These are phyloP conservation scores for Phytophthora sp. DNA, from an alignment of 352 stramenopile species.

Conservation along the genomic window DNA sequence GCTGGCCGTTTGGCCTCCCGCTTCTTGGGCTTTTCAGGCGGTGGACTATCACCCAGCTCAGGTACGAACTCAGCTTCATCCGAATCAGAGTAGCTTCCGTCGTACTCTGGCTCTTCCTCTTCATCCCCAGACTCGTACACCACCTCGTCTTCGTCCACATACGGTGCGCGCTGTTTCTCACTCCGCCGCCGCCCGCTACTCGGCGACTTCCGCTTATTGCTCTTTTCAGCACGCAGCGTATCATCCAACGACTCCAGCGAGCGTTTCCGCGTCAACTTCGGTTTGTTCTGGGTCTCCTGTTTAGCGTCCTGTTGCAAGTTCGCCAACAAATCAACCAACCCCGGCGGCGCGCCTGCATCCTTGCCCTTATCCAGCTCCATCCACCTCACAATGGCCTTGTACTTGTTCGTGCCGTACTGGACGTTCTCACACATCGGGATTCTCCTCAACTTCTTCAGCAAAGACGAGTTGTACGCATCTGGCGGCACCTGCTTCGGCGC, in stretches of 20 bases:
- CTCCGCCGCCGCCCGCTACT: conserved; percentile 24
- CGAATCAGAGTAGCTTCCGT: conserved; percentile 40
- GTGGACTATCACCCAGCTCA: conserved; percentile 22
- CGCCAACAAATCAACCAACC: conserved; percentile 41
- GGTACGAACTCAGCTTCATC: conserved; percentile 45
- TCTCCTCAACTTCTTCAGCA: conserved; percentile 48
- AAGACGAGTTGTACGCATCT: conserved; percentile 14
- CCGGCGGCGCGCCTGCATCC: conserved; percentile 37
- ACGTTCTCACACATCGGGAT: conserved; percentile 47
- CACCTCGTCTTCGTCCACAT: conserved; percentile 35
- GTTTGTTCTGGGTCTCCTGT: conserved; percentile 11
- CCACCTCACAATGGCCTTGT: conserved; percentile 54
- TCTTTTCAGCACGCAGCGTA: conserved; percentile 30
- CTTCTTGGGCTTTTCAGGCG: conserved; percentile 21
- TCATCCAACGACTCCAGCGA: conserved; percentile 58
- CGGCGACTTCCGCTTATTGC: conserved; percentile 19
- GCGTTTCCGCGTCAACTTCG: conserved; percentile 27
- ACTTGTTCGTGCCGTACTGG: conserved; percentile 48
- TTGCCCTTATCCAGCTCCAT: conserved; percentile 55
- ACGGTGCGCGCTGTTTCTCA: conserved; percentile 6
- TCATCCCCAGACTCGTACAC: conserved; percentile 45
- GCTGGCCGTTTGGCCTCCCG: not conserved
- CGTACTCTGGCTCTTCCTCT: conserved; percentile 44
- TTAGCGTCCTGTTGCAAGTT: conserved; percentile 10
- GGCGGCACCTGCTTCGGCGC: not conserved